phyloP scores from a whole-genome alignment of 2,329 filamentous ascomycete species.

The Aspergillus melleus region DNA sequence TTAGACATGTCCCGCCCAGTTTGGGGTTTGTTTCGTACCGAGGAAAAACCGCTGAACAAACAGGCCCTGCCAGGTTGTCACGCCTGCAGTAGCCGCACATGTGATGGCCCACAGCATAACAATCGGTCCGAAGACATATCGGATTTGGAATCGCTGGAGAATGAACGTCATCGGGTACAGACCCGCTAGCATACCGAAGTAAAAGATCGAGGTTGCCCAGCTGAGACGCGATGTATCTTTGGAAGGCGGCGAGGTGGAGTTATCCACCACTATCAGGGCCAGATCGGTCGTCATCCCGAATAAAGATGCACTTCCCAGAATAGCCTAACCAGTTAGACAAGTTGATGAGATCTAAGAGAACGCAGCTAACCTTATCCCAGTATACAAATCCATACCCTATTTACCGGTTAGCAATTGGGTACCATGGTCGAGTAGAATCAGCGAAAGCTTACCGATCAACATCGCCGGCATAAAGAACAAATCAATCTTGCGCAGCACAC shows the following conservation, averaged over 20 bases:
- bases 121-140: constrained; percentile 60
- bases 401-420: background rate
- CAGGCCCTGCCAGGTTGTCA: constrained; percentile 63
- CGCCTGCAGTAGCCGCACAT: constrained; percentile 68
- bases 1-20: background rate
- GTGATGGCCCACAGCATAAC: constrained; percentile 64
- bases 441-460: constrained; percentile 49
- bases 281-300: constrained; percentile 77
- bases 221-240: constrained; percentile 67
- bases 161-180: constrained; percentile 72
- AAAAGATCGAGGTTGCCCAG: constrained; percentile 78
- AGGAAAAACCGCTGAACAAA: constrained; percentile 67
- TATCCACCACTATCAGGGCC: constrained; percentile 55
- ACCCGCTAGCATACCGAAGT: constrained; percentile 75
- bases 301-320: constrained; percentile 69
- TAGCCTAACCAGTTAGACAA: constrained; percentile 51
- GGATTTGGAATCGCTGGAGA: constrained; percentile 66
- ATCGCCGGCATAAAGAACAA: constrained; percentile 67
- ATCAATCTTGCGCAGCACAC: constrained; percentile 67
- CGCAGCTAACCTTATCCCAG: constrained; percentile 60
- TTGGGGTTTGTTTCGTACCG: constrained; percentile 31
- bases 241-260: constrained; percentile 54
- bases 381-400: constrained; percentile 64
- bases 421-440: background rate
- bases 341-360: background rate